phyloP scores from a whole-genome alignment of 2,329 filamentous ascomycete genomes.

The Fusarium albosuccineum region DNA sequence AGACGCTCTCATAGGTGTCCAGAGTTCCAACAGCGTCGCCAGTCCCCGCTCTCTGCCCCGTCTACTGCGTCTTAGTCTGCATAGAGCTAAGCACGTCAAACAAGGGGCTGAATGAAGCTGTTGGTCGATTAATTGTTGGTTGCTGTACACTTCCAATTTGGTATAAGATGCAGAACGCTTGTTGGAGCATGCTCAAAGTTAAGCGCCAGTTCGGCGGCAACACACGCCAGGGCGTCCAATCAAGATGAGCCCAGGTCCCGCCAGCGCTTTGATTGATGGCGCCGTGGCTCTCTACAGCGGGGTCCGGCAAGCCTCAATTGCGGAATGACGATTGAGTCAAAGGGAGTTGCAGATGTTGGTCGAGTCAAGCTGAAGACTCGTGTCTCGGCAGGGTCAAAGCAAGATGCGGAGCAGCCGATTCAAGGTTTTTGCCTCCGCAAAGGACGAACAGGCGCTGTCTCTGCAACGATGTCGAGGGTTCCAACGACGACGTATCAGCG shows the following conservation, averaged over 20 bases:
- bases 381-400: not conserved
- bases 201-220: constrained; percentile 39
- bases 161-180: not conserved
- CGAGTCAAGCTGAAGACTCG: not conserved
- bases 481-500: not conserved
- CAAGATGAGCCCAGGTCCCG: constrained; percentile 4
- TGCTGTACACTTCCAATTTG: constrained; percentile 20
- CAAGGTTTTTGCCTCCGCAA: constrained; percentile 10
- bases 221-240: constrained; percentile 28
- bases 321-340: constrained; percentile 24
- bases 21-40: not conserved
- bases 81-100: constrained; percentile 17
- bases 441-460: not conserved
- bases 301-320: constrained; percentile 31
- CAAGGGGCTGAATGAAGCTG: constrained; percentile 15
- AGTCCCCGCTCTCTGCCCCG: constrained; percentile 2
- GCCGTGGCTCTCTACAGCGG: constrained; percentile 25
- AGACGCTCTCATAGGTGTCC: not conserved
- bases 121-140: constrained; percentile 19
- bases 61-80: not conserved
- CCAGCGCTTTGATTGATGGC: constrained; percentile 19
- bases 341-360: constrained; percentile 2
- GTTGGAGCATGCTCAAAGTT: constrained; percentile 28
- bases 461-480: not conserved
- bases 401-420: not conserved